Base-by-base conservation (phyloP, 192 early-diverging fungal genomes). In the Backusella tarrabulga region DNA sequence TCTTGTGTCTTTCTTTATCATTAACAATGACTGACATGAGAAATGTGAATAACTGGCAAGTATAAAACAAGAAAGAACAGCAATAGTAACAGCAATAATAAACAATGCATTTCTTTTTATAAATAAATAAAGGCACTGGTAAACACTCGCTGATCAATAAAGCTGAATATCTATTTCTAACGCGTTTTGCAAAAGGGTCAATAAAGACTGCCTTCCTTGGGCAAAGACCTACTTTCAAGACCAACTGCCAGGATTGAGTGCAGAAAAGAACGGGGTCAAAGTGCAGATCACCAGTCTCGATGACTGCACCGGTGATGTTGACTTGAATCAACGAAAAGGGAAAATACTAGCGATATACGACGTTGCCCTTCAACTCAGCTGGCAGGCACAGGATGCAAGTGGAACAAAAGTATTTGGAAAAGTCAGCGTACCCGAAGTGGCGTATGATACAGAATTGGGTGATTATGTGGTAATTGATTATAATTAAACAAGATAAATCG, bases 301-400 rank as follows among this genome's bases (percentile, higher is more conserved):
- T 69, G 85, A 87, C 0, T 88, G 95, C 14, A 86, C 76, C 1
- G 97, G 97, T 35, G 97, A 99, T 81, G 93, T 90, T 7, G 95
- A 97, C 67, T 85, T 99, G 76, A 97, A 96, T 85, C 94, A 96
- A 85, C 90, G 97, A 75, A 99, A 99, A 83, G 96, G 96, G 19
- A 94, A 95, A 79, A 82, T 99, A 41, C 94, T 99, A 60, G 92
- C 95, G 41, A 95, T 99, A 76, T 97, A 89, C 83, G 97, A 99
- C 72, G 83, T 99, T 11, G 86, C 84, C 21, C 80, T 99, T 77
- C 91, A 89, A 35, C 63, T 96, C 21, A 82, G 85, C 15, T 99
- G 96, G 93, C 78, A 82, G 35, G 90, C 87, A 85, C 86, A 42
- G 9, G 67, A 35, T 34, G 19, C 15, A 68, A 68, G 89, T 73